A percentile compares a stretch with the other conserved stretches of the same genome.
Evolutionary conservation across 306 rosid species (phyloP).

Genomic region (Leucaena leucocephala): DNA sequence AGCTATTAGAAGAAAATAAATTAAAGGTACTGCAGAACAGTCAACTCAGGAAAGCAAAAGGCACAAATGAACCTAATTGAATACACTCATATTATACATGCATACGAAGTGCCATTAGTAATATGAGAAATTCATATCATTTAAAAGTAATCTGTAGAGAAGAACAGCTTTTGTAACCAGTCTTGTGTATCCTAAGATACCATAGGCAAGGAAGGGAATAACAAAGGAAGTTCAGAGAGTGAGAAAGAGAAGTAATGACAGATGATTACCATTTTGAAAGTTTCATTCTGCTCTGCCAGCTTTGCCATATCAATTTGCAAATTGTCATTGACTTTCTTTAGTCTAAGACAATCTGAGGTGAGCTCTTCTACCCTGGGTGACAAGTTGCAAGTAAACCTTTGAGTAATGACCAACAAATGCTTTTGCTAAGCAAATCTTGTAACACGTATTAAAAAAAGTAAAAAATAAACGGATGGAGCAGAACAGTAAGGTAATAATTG

Average conservation of each 20-base stretch:
- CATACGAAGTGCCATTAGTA: slow-evolving; percentile 10
- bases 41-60: slow-evolving; percentile 29
- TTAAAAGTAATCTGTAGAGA: slow-evolving; percentile 20
- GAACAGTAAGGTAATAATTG: slow-evolving; percentile 8
- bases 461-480: not conserved
- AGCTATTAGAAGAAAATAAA: slow-evolving; percentile 31
- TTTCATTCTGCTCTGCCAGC: slow-evolving; percentile 61
- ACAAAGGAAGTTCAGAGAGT: slow-evolving; percentile 5
- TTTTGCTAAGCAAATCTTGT: slow-evolving; percentile 20
- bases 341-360: slow-evolving; percentile 55
- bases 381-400: slow-evolving; percentile 36
- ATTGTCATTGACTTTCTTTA: slow-evolving; percentile 58
- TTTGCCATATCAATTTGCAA: slow-evolving; percentile 58
- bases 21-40: not conserved
- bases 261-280: slow-evolving; percentile 64
- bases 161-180: slow-evolving; percentile 15
- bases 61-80: slow-evolving; percentile 17
- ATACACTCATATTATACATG: slow-evolving; percentile 20
- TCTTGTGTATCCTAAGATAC: slow-evolving; percentile 31
- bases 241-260: not conserved
- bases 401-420: not conserved
- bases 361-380: slow-evolving; percentile 80
- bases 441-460: not conserved
- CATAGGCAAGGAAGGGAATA: slow-evolving; percentile 13
- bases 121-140: not conserved